phyloP scores from a whole-genome alignment of 2,329 filamentous ascomycete genomes.

The Hymenoscyphus occultus region DNA sequence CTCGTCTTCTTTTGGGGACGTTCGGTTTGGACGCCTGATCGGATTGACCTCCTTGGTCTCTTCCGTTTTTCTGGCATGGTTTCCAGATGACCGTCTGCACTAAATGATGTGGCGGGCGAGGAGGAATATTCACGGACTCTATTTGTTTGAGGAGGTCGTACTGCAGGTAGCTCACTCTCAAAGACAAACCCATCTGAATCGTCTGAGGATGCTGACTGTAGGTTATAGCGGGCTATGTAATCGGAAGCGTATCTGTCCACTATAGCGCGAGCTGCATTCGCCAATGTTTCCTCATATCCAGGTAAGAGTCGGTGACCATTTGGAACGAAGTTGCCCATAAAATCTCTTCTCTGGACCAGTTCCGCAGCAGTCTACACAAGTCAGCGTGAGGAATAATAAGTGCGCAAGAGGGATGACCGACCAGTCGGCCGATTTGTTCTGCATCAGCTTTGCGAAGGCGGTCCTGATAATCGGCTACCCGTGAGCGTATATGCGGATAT shows the following conservation, averaged over 20 bases:
- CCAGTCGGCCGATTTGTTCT: slow-evolving; percentile 17
- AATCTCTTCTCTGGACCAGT: slow-evolving; percentile 11
- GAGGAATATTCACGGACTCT: slow-evolving; percentile 13
- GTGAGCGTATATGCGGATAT: slow-evolving; percentile 17
- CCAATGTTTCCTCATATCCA: slow-evolving; percentile 10
- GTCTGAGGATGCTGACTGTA: background rate
- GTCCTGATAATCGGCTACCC: background rate
- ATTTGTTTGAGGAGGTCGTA: background rate
- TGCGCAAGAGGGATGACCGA: slow-evolving; percentile 8
- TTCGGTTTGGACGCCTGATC: background rate
- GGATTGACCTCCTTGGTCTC: slow-evolving; percentile 1
- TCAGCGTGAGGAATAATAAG: background rate
- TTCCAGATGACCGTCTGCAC: slow-evolving; percentile 11
- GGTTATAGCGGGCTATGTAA: slow-evolving; percentile 1
- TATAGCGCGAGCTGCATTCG: slow-evolving; percentile 6
- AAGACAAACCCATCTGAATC: background rate
- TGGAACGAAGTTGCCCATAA: slow-evolving; percentile 13
- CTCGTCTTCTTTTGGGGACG: background rate
- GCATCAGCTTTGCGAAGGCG: slow-evolving; percentile 13
- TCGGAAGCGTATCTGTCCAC: background rate
- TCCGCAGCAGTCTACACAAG: slow-evolving; percentile 13
- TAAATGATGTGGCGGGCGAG: slow-evolving; percentile 18
- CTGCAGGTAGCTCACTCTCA: background rate
- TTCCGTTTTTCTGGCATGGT: background rate
- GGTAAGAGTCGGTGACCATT: slow-evolving; percentile 12